These are phyloP conservation scores for Boletus rufocinnamomeus DNA, from an alignment of 768 basidiomycete species.

Conservation along the genomic window DNA sequence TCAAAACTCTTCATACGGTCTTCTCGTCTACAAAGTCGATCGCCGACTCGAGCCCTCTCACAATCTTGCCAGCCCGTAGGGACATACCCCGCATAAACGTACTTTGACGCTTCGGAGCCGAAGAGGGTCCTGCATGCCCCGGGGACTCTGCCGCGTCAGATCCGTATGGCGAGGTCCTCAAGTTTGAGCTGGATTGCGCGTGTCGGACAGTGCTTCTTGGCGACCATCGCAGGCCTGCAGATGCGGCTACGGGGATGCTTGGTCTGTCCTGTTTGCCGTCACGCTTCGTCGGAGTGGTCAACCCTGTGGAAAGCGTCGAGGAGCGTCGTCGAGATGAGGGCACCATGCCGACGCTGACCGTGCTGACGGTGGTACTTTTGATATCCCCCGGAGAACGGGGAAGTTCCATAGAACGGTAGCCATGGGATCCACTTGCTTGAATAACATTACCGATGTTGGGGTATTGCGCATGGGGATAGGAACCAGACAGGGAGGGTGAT, in stretches of 20 bases:
- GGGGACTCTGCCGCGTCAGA: constrained; percentile 14
- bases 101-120: constrained; percentile 29
- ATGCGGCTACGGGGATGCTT: not conserved
- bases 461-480: constrained; percentile 9
- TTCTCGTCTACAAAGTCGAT: constrained; percentile 44
- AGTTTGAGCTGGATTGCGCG: constrained; percentile 28
- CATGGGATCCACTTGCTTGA: constrained; percentile 1
- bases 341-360: constrained; percentile 26
- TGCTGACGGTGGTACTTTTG: constrained; percentile 23
- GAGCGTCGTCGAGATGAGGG: constrained; percentile 26
- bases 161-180: constrained; percentile 19
- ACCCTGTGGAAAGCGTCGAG: constrained; percentile 24
- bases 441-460: constrained; percentile 29
- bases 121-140: constrained; percentile 8
- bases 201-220: constrained; percentile 22
- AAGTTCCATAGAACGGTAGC: constrained; percentile 6
- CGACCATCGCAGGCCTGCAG: not conserved
- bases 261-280: constrained; percentile 3
- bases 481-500: constrained; percentile 14
- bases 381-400: constrained; percentile 6
- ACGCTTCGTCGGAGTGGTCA: constrained; percentile 1
- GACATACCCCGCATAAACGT: constrained; percentile 38
- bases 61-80: constrained; percentile 38
- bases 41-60: constrained; percentile 41
- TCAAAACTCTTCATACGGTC: not conserved